phyloP scores from a whole-genome alignment of 2,329 filamentous ascomycete genomes.

The Penicillium hesseltinei region DNA sequence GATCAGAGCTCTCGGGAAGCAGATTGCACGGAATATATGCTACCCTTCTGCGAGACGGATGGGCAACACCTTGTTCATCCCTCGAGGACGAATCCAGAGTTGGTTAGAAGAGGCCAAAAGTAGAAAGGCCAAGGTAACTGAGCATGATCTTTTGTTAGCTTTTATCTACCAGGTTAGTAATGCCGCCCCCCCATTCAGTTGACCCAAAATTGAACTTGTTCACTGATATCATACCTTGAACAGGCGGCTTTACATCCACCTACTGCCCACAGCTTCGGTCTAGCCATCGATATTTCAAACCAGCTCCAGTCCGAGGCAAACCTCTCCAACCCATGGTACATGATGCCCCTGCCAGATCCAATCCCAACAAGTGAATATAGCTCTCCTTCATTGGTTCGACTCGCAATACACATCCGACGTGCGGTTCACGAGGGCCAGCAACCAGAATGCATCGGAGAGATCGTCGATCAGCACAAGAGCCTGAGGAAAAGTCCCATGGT shows the following conservation, averaged over 20 bases:
- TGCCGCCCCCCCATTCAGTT: no score
- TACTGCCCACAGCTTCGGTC: neutral
- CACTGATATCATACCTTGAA: neutral
- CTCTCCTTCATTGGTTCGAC: neutral
- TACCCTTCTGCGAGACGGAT: neutral
- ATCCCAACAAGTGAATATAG: conserved; percentile 2
- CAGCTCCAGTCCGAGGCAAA: conserved; percentile 1
- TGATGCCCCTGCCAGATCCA: conserved; percentile 9
- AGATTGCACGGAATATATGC: conserved; percentile 1
- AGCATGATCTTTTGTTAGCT: conserved; percentile 2
- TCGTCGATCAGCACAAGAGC: neutral
- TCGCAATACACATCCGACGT: conserved; percentile 2
- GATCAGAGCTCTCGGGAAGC: neutral
- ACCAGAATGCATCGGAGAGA: conserved; percentile 5
- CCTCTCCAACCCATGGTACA: conserved; percentile 6
- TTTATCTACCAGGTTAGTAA: conserved; percentile 3
- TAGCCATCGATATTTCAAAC: conserved; percentile 4
- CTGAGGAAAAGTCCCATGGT: neutral
- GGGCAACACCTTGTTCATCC: conserved; percentile 1
- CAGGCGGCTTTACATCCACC: conserved; percentile 4
- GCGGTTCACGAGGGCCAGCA: conserved; percentile 1
- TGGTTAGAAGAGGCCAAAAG: conserved; percentile 1
- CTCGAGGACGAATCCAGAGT: neutral
- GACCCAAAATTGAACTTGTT: neutral
- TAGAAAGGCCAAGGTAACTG: neutral